phyloP scores from a whole-genome alignment of 495 filamentous ascomycete genomes.

The Umbilicaria muhlenbergii region DNA sequence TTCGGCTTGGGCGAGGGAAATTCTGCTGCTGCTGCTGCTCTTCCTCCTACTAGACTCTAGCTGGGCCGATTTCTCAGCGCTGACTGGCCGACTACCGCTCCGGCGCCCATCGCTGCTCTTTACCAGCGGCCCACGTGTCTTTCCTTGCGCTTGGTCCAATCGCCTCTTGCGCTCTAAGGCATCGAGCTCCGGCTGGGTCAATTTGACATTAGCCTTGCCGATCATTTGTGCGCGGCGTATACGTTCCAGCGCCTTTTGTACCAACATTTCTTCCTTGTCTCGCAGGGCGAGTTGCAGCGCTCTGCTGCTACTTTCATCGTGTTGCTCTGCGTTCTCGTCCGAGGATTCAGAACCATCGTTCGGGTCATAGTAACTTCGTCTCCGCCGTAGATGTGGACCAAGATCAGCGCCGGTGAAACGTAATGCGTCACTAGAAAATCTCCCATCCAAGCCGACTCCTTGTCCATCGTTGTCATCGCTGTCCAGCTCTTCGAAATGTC shows the following conservation, averaged over 20 bases:
- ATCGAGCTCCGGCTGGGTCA: constrained; percentile 58
- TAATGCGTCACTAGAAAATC: constrained; percentile 42
- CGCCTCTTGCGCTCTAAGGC: constrained; percentile 56
- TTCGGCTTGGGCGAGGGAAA: constrained; percentile 2
- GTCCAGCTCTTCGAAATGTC: constrained; percentile 54
- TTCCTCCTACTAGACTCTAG: constrained; percentile 14
- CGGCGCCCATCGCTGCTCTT: constrained; percentile 6
- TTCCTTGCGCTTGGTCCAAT: constrained; percentile 25
- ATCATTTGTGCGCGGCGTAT: constrained; percentile 59
- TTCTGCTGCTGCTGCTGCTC: constrained; percentile 15
- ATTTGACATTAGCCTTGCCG: constrained; percentile 59
- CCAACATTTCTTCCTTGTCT: constrained; percentile 55
- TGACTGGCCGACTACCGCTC: constrained; percentile 8
- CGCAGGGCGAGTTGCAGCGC: constrained; percentile 37
- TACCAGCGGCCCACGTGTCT: constrained; percentile 9
- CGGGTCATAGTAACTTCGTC: constrained; percentile 33
- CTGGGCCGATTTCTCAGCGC: constrained; percentile 10
- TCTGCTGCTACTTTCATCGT: constrained; percentile 29
- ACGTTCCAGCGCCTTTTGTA: constrained; percentile 57
- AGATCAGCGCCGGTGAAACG: constrained; percentile 46
- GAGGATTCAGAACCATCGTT: constrained; percentile 28
- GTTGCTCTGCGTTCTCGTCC: constrained; percentile 38
- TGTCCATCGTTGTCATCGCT: constrained; percentile 49
- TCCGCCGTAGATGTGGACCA: constrained; percentile 25
- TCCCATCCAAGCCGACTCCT: constrained; percentile 35